These are phyloP conservation scores for Graphilbum sp. DNA, from an alignment of 2,329 filamentous ascomycete genomes.

Conservation along the genomic window DNA sequence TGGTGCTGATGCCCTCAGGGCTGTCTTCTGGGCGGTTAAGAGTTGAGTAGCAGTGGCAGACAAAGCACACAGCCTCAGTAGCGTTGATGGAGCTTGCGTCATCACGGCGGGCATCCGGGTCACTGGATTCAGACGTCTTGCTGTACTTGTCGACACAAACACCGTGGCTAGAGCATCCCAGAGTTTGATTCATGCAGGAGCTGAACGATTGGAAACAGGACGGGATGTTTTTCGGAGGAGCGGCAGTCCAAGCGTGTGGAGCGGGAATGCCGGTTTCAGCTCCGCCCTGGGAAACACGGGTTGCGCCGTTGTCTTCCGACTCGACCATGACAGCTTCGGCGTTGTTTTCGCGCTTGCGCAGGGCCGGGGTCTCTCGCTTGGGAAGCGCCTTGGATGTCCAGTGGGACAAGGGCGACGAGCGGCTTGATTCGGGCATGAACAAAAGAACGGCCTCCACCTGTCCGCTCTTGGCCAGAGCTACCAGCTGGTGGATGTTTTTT, in stretches of 20 bases:
- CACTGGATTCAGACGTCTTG: slow-evolving; percentile 21
- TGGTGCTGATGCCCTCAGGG: slow-evolving; percentile 26
- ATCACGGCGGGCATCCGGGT: slow-evolving; percentile 10
- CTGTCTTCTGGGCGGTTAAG: slow-evolving; percentile 19
- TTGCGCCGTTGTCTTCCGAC: slow-evolving; percentile 4
- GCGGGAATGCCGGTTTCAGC: too few relatives aligned
- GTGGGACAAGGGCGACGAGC: slow-evolving; percentile 18
- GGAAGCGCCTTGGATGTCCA: slow-evolving; percentile 21
- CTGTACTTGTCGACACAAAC: slow-evolving; percentile 52
- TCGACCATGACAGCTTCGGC: slow-evolving; percentile 28
- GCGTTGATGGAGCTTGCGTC: slow-evolving; percentile 10
- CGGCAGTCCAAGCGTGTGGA: slow-evolving; percentile 11
- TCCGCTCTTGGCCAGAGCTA: slow-evolving; percentile 26
- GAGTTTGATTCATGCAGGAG: slow-evolving; percentile 52
- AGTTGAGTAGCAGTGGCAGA: slow-evolving; percentile 57
- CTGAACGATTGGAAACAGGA: slow-evolving; percentile 59
- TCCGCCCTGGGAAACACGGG: too few relatives aligned
- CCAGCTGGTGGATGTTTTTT: slow-evolving; percentile 26
- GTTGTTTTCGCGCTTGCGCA: slow-evolving; percentile 27
- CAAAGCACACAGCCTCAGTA: slow-evolving; percentile 42
- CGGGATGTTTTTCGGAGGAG: slow-evolving; percentile 33
- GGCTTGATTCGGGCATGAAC: slow-evolving; percentile 31
- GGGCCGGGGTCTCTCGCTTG: slow-evolving; percentile 7
- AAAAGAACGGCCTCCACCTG: slow-evolving; percentile 41
- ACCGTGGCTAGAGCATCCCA: slow-evolving; percentile 72